Base-by-base conservation (phyloP, 495 filamentous ascomycete species). In the Aspergillus cavernicola region DNA sequence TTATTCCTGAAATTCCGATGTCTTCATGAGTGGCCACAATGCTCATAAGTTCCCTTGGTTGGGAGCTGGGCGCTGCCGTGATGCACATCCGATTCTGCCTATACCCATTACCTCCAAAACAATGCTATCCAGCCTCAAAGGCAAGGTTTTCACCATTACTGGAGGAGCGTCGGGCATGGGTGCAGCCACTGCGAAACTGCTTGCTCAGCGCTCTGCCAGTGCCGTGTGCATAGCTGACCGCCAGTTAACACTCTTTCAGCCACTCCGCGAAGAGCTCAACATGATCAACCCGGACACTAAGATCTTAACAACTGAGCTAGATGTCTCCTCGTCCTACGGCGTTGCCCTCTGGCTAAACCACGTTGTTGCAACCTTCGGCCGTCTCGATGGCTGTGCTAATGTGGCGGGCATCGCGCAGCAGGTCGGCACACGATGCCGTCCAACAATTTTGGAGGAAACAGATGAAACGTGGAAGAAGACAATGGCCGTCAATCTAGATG, bases 161-260 rank as follows among this genome's bases (percentile, higher is more conserved):
- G 53, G 53, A 28, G 53, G 53, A 6, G 44, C 53, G 6, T 56
- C 53, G 4, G 53, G 53, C 1, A 56, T 56, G 15, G 53, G 53
- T 7, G 45, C 46, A 11, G 45, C 53, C 10, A 56, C 53, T 11
- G 15, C 15, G 6, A 37, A 26, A 10, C 45, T 50, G 4, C 53
- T 56, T 0, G 53, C 53, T 1, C 15, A 43, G 16, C 13, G 29
- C 2, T 43, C 45, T 1, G 53, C 53, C 4, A 16, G 19, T 3
- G 28, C 7, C 1, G 36, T 56, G 3, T 50, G 45, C 7, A 24
- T 56, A 2, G 53, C 37, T 6, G 53, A 56, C 15, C 6, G 24
- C 5, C 15, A 9, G 4, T 11, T 2, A 16, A 26, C 20, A 18
- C 15, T 32, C 28, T 50, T 57, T 22, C 6, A 3, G 10, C 32